Conservation (phyloP, 2,329 filamentous ascomycete genomes). For the Sporothrix euskadiensis region DNA sequence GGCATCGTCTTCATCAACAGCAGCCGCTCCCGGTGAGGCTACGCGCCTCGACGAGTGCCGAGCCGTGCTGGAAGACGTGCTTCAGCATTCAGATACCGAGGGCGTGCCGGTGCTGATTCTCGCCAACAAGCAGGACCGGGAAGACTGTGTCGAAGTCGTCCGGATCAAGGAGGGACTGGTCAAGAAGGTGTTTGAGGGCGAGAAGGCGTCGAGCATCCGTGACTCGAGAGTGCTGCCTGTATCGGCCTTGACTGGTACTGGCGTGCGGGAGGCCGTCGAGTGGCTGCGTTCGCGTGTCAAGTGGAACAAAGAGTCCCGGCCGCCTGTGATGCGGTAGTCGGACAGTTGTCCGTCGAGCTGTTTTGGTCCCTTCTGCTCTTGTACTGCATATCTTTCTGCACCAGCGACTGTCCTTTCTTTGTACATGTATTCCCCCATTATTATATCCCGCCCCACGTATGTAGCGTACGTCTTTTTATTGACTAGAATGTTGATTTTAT, state of each 20-base stretch:
- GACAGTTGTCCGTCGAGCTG: too few species aligned
- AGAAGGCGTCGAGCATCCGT: slow-evolving; percentile 80
- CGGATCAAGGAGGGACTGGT: slow-evolving; percentile 96
- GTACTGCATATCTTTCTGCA: background rate
- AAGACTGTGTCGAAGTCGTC: slow-evolving; percentile 97
- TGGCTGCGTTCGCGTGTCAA: slow-evolving; percentile 90
- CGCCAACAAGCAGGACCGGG: slow-evolving; percentile 96
- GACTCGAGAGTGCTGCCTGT: slow-evolving; percentile 90
- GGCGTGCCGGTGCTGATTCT: slow-evolving; percentile 89
- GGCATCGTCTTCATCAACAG: background rate
- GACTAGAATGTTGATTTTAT: background rate
- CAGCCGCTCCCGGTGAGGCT: slow-evolving; percentile 37
- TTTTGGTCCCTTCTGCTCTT: background rate
- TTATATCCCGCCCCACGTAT: slow-evolving; percentile 1
- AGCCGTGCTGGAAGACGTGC: slow-evolving; percentile 83
- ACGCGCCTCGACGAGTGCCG: slow-evolving; percentile 83
- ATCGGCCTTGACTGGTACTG: slow-evolving; percentile 83
- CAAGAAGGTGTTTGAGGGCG: slow-evolving; percentile 91
- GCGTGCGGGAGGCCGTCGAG: slow-evolving; percentile 93
- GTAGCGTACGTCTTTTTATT: slow-evolving; percentile 1
- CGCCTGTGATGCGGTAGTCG: slow-evolving; percentile 84
- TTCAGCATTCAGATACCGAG: slow-evolving; percentile 83
- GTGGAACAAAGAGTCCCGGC: slow-evolving; percentile 93
- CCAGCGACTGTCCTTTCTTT: background rate
- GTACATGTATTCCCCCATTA: slow-evolving; percentile 5